These are phyloP conservation scores for Tuber brumale DNA, from an alignment of 495 filamentous ascomycete genomes.

Conservation along the genomic window DNA sequence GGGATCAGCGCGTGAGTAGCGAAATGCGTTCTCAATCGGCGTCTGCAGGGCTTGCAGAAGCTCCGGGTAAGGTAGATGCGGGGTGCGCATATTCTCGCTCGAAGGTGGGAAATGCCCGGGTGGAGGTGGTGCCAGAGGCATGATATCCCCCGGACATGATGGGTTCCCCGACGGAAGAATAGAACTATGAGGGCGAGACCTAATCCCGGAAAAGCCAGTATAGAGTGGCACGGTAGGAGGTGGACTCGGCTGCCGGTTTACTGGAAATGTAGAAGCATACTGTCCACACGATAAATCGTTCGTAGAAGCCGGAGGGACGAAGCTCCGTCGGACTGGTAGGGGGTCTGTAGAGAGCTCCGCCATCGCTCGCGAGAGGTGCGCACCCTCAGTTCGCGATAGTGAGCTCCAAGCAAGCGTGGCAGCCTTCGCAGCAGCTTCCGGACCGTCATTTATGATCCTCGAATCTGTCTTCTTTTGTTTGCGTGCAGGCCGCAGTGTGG, in stretches of 20 bases:
- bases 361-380: slow-evolving; percentile 23
- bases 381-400: slow-evolving; percentile 44
- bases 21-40: not conserved
- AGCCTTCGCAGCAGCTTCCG: slow-evolving; percentile 68
- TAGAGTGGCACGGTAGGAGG: not conserved
- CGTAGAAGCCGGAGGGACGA: slow-evolving; percentile 11
- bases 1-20: not conserved
- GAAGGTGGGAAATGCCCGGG: slow-evolving; percentile 2
- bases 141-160: not conserved
- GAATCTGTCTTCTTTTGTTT: slow-evolving; percentile 33
- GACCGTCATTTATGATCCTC: slow-evolving; percentile 40
- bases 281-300: slow-evolving; percentile 7
- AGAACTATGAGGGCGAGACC: slow-evolving; percentile 13
- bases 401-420: slow-evolving; percentile 79
- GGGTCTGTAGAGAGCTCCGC: slow-evolving; percentile 19
- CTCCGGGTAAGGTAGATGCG: not conserved
- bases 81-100: not conserved
- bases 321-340: slow-evolving; percentile 29
- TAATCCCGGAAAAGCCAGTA: not conserved
- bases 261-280: not conserved
- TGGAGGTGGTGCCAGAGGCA: slow-evolving; percentile 18
- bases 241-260: not conserved
- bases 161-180: slow-evolving; percentile 6
- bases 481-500: slow-evolving; percentile 60
- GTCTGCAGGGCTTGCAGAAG: not conserved